These are phyloP conservation scores for Ustilago tritici DNA, from an alignment of 1,284 basidiomycete species.

Conservation along the genomic window DNA sequence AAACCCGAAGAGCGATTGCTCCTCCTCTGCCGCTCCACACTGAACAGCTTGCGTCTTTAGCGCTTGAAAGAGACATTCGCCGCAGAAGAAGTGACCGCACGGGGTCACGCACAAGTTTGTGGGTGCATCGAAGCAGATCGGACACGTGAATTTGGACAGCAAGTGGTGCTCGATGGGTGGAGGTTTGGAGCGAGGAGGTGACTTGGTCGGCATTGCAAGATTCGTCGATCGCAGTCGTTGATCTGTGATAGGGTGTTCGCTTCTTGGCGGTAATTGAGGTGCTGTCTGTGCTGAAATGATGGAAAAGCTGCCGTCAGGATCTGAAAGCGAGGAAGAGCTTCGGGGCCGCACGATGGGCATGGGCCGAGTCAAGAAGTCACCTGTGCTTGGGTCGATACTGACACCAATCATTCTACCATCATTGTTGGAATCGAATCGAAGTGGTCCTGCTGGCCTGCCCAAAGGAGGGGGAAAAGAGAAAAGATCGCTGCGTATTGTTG, in stretches of 20 bases:
- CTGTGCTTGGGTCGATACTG: conserved; percentile 34
- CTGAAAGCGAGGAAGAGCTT: conserved; percentile 8
- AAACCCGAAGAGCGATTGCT: conserved; percentile 18
- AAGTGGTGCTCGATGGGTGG: conserved; percentile 52
- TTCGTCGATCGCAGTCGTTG: conserved; percentile 32
- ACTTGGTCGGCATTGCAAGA: conserved; percentile 35
- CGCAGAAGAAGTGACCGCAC: conserved; percentile 67
- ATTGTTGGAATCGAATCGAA: conserved; percentile 5
- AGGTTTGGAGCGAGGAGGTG: conserved; percentile 46
- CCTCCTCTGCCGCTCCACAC: conserved; percentile 46
- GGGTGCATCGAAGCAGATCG: conserved; percentile 64
- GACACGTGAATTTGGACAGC: conserved; percentile 58
- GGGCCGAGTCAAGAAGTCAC: conserved; percentile 33
- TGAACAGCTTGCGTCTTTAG: conserved; percentile 53
- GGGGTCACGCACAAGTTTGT: conserved; percentile 51
- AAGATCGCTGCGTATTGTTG: conserved; percentile 9
- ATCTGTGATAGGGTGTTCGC: conserved; percentile 43
- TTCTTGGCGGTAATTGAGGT: conserved; percentile 11
- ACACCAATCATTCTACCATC: conserved; percentile 19
- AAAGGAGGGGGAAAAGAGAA: conserved; percentile 27
- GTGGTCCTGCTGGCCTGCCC: conserved; percentile 18
- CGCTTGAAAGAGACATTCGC: conserved; percentile 60
- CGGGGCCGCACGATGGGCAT: conserved; percentile 37
- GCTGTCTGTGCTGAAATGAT: conserved; percentile 21
- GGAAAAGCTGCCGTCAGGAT: conserved; percentile 27